Evolutionary conservation across 805 yeast genomes (phyloP), one percentile per base, ranked within the genome.

Genomic region (Dipodascopsis uninucleata): DNA sequence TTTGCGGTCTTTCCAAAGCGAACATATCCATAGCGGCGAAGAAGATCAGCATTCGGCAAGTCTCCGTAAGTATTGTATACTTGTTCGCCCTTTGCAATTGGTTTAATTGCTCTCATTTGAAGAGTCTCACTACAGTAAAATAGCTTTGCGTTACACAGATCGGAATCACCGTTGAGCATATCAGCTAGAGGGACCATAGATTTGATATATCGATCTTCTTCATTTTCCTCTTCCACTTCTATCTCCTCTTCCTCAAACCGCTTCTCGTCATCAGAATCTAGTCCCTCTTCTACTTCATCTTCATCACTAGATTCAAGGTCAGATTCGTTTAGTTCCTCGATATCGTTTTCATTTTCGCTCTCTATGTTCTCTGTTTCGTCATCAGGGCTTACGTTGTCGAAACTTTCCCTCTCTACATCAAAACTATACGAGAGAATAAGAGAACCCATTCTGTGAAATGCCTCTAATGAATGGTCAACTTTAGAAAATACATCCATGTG

Each of bases 131-230:
- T 53, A 1, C 48, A 48, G 28, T 51, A 53, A 38, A 52, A 46
- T 5, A 53, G 31, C 26, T 45, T 43, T 24, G 69, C 74, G 62
- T 90, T 90, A 57, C 79, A 79, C 14, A 75, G 68, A 6, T 72
- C 72, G 1, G 95, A 83, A 59, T 89, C 93, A 1, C 96, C 86
- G 60, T 93, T 90, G 48, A 93, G 67, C 18, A 86, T 80, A 61
- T 90, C 98, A 0, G 97, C 97, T 36, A 88, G 68, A 0, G 97
- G 96, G 2, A 89, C 87, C 95, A 93, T 82, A 0, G 94, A 82
- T 61, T 89, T 89, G 53, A 74, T 67, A 3, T 67, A 68, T 2
- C 50, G 60, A 3, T 49, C 59, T 2, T 47, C 63, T 6, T 61
- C 63, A 3, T 60, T 64, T 22, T 70, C 76, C 12, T 63, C 67